A percentile compares a stretch with the other conserved stretches of the same genome.
Evolutionary conservation across 2,329 filamentous ascomycete species (phyloP).

Genomic region (Stemphylium lycopersici): DNA sequence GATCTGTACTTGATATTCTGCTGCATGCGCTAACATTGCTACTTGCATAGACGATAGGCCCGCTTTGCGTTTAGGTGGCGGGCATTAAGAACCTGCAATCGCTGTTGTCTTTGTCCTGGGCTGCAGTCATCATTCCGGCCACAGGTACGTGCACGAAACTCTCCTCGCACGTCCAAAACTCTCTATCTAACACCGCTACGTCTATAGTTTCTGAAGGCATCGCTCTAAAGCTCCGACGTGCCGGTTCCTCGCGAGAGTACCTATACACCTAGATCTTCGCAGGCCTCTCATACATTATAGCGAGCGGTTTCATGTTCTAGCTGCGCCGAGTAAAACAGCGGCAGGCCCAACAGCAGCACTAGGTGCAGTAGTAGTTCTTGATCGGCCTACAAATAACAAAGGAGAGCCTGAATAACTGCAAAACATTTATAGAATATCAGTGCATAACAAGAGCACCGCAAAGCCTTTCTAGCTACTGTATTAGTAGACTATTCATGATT

Average conservation of each 20-base stretch:
- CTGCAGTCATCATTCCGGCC: slow-evolving; percentile 45
- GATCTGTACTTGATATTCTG: neutral
- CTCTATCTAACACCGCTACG: neutral
- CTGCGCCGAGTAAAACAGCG: slow-evolving; percentile 16
- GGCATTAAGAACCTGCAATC: slow-evolving; percentile 51
- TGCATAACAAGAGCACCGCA: too few relatives aligned
- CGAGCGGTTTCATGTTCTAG: slow-evolving; percentile 38
- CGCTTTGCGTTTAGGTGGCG: slow-evolving; percentile 51
- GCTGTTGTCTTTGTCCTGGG: slow-evolving; percentile 49
- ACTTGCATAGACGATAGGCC: slow-evolving; percentile 46
- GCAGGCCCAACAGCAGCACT: slow-evolving; percentile 1
- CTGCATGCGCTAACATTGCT: neutral
- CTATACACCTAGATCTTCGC: slow-evolving; percentile 50
- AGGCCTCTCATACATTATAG: slow-evolving; percentile 44
- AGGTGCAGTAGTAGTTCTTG: too few relatives aligned
- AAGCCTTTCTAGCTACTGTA: too few relatives aligned
- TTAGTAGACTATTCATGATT: too few relatives aligned
- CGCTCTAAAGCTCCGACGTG: slow-evolving; percentile 47
- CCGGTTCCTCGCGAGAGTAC: slow-evolving; percentile 33
- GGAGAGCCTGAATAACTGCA: too few relatives aligned
- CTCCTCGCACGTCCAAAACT: neutral
- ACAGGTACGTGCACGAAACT: slow-evolving; percentile 32
- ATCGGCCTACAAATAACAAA: too few relatives aligned
- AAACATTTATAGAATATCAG: too few relatives aligned
- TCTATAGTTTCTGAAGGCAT: slow-evolving; percentile 48